Conservation (phyloP, 495 filamentous ascomycete species). For the Chaetomium cochliodes region DNA sequence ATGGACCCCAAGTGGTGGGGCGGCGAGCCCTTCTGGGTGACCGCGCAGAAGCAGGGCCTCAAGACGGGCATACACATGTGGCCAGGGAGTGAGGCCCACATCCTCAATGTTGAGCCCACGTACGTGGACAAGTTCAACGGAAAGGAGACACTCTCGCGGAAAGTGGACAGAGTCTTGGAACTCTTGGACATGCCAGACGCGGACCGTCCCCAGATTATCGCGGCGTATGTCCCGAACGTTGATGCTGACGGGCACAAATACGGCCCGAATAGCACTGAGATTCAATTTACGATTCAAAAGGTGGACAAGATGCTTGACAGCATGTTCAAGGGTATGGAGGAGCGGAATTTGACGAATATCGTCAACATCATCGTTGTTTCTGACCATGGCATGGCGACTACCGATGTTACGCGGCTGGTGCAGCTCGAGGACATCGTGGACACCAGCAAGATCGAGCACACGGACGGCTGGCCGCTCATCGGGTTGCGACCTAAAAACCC, state of each 20-base stretch:
- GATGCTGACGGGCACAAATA: conserved; percentile 82
- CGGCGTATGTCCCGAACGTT: conserved; percentile 90
- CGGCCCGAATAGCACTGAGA: conserved; percentile 93
- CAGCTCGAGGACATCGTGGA: conserved; percentile 93
- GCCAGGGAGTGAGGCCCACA: conserved; percentile 88
- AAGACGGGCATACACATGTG: conserved; percentile 93
- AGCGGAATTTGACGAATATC: conserved; percentile 79
- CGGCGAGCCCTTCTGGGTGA: conserved; percentile 90
- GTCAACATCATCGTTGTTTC: conserved; percentile 98
- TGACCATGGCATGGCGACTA: conserved; percentile 97
- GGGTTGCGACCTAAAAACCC: conserved; percentile 74
- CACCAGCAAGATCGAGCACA: conserved; percentile 68
- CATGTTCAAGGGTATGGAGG: conserved; percentile 72
- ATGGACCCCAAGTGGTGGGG: conserved; percentile 89
- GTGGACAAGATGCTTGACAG: conserved; percentile 77
- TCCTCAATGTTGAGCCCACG: conserved; percentile 63
- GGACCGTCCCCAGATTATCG: conserved; percentile 83
- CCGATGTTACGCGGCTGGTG: conserved; percentile 73
- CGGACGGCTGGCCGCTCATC: conserved; percentile 92
- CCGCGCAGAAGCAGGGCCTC: conserved; percentile 76
- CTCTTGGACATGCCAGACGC: conserved; percentile 78
- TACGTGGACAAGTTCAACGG: conserved; percentile 83
- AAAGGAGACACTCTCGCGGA: conserved; percentile 66
- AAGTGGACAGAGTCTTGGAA: conserved; percentile 73
- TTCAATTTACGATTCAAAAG: conserved; percentile 64